Base-by-base conservation (phyloP, 805 yeast species). In the Ogataea corticis region DNA sequence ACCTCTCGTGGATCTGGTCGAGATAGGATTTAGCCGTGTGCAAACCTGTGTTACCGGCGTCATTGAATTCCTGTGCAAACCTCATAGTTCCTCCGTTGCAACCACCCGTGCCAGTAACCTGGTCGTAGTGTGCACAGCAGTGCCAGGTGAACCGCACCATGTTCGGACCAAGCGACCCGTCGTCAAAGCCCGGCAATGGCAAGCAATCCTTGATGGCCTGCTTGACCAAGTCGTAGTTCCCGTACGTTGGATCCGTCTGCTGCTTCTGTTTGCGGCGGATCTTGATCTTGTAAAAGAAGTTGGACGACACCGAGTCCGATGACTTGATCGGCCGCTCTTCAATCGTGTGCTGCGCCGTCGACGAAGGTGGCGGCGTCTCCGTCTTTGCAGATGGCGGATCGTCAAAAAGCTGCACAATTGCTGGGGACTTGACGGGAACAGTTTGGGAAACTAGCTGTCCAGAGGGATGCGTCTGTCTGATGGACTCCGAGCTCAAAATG, bases 131-230 rank as follows among this genome's bases (percentile, higher is more conserved):
- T n/a, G 95, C 96, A 46, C 87, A 77, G 29, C 84, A 78, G 62
- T 88, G 96, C 96, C 96, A 88, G 21, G 96, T 85, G 44, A 87
- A 73, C 57, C 96, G 79, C 18, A 88, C 80, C 33, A 88, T 69
- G 13, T 84, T 80, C 9, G 96, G 96, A 1, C 91, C 94, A 50
- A 81, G 84, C 19, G 83, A 80, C 30, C 79, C 81, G 52, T 81
- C 83, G 56, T 85, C 91, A 59, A 77, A 82, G 15, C 73, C 58
- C 17, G 71, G 61, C 44, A 55, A 52, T 15, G 65, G 62, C 21
- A 73, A 52, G 16, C 57, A 52, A 13, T 59, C 57, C 38, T 50
- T 54, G 19, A 76, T 73, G 6, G 67, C 76, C 30, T 60, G 60
- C 33, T 61, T 61, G 6, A 74, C 67, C 1, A 59, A 49, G 1